Conservation (phyloP, 2,329 filamentous ascomycete genomes). For the Byssochlamys sp. region DNA sequence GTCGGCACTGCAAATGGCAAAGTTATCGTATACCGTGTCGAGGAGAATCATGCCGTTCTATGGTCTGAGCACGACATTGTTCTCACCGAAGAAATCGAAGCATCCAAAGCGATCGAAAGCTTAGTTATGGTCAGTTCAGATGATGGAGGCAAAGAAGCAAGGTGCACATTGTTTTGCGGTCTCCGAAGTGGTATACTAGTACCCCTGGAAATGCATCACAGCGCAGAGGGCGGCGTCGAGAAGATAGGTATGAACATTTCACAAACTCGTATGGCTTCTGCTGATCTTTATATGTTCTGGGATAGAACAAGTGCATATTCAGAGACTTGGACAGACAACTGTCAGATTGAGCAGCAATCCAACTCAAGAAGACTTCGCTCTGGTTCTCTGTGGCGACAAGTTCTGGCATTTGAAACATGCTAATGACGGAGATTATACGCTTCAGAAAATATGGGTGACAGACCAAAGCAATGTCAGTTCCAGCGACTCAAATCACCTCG, state of each 20-base stretch:
- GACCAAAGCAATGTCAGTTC: conserved; percentile 33
- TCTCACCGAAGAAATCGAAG: conserved; percentile 14
- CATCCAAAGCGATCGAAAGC: conserved; percentile 28
- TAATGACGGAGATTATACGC: conserved; percentile 16
- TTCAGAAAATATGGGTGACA: conserved; percentile 32
- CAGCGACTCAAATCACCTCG: not conserved
- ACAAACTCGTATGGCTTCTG: not conserved
- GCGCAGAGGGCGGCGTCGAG: conserved; percentile 9
- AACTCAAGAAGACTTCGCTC: conserved; percentile 16
- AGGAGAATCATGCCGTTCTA: conserved; percentile 12
- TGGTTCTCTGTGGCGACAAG: conserved; percentile 28
- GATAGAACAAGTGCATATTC: conserved; percentile 20
- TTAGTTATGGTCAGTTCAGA: conserved; percentile 19
- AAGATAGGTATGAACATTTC: conserved; percentile 17
- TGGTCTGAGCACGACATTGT: conserved; percentile 17
- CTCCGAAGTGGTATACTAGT: conserved; percentile 37
- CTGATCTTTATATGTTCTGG: conserved; percentile 16
- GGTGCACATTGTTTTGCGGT: conserved; percentile 33
- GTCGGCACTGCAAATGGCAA: conserved; percentile 32
- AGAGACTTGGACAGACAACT: conserved; percentile 27
- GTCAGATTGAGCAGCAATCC: conserved; percentile 23
- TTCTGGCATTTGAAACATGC: conserved; percentile 29
- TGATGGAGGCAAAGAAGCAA: conserved; percentile 5
- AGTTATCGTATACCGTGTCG: conserved; percentile 22
- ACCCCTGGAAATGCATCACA: conserved; percentile 22